Base-by-base conservation (phyloP, 2,329 filamentous ascomycete species). In the Exophiala calicioides region DNA sequence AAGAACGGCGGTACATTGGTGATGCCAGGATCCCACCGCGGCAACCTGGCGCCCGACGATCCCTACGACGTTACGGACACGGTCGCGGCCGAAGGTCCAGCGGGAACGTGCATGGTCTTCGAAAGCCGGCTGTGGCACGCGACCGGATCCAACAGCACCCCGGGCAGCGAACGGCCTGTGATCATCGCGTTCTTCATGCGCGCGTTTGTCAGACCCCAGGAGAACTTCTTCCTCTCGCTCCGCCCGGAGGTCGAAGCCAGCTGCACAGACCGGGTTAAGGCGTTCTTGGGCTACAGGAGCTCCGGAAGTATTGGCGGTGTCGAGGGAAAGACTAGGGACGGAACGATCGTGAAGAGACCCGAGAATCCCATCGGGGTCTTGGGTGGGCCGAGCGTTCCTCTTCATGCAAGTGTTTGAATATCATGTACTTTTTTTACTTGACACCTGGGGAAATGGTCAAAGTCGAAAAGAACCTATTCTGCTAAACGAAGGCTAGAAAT, bases 51-150 rank as follows among this genome's bases (percentile, higher is more conserved):
- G 7, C 42, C 42, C 9, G 42, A 45, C 18, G 42, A 45, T 19
- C 42, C 42, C 9, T 45, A 45, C 24, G 34, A 38, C 13, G 13
- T 16, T 5, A 24, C 15, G 3, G 42, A 45, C 7, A 38, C 34
- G 3, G 33, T 45, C 10, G 23, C 32, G 5, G 44, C 44, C 7
- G 29, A 24, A 15, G 44, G 37, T 16, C 29, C 24, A 10, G 44
- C 38, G 3, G 44, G 44, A 6, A 48, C 44, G 9, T 48, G 44
- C 15, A 42, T 48, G 44, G 38, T 40, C 1, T 47, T 41, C 29
- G 44, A 47, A 34, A 47, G 44, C 15, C 18, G 35, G 16, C 36
- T 42, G 20, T 48, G 45, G 45, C 45, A 48, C 24, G 37, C 38
- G 18, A 48, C 45, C 9, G 45, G 45, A 4, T 32, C 39, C 23